Evolutionary conservation across 108 stramenopile species (phyloP).

Genomic region (Nitzschia palea): DNA sequence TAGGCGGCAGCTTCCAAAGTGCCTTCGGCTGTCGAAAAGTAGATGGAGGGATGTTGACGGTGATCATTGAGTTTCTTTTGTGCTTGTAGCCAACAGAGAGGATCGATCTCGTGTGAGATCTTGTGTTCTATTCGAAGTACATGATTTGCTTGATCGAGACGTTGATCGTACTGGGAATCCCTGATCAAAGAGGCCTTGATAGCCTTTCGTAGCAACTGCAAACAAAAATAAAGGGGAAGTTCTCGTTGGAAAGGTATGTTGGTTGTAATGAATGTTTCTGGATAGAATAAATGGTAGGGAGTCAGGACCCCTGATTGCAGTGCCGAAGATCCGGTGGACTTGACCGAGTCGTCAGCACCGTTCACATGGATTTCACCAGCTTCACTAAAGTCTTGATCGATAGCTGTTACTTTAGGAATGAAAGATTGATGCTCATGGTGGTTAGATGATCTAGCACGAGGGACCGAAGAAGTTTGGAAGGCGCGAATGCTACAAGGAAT

Average conservation of each 20-base stretch:
- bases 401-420: too few relatives aligned
- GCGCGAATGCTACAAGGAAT: too few relatives aligned
- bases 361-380: too few relatives aligned
- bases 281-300: constrained; percentile 29
- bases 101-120: constrained; percentile 58
- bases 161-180: neutral
- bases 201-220: constrained; percentile 14
- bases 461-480: too few relatives aligned
- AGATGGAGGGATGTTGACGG: constrained; percentile 33
- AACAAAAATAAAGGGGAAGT: constrained; percentile 15
- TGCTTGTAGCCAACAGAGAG: constrained; percentile 71
- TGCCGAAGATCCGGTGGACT: too few relatives aligned
- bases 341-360: too few relatives aligned
- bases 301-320: neutral
- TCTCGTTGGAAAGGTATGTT: neutral
- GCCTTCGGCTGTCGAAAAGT: constrained; percentile 60
- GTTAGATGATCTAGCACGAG: too few relatives aligned
- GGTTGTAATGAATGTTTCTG: constrained; percentile 11
- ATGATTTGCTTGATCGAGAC: neutral
- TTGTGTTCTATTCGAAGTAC: constrained; percentile 53
- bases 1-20: constrained; percentile 60
- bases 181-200: constrained; percentile 1
- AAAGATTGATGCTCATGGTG: too few relatives aligned
- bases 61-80: constrained; percentile 28
- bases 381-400: too few relatives aligned